Evolutionary conservation across 768 basidiomycete genomes (phyloP).

Genomic region (Hortiboletus flavorubellus): DNA sequence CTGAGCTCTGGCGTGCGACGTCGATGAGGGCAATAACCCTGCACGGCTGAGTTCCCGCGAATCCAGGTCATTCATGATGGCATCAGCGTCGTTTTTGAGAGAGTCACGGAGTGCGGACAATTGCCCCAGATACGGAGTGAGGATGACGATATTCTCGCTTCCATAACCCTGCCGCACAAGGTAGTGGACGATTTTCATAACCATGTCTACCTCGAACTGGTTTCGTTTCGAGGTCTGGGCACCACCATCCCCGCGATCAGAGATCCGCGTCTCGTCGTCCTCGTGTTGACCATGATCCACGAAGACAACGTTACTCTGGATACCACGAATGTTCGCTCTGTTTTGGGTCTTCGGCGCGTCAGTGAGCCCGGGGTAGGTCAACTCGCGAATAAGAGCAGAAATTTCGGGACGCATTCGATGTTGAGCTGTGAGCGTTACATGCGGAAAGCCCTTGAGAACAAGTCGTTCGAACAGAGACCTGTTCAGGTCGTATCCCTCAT

Average conservation of each 20-base stretch:
- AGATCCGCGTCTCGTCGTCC: slow-evolving; percentile 40
- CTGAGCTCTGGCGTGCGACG: slow-evolving; percentile 30
- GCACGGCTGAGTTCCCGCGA: slow-evolving; percentile 54
- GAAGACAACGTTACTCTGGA: slow-evolving; percentile 58
- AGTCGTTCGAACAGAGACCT: slow-evolving; percentile 67
- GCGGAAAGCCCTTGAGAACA: slow-evolving; percentile 59
- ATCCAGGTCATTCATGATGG: slow-evolving; percentile 62
- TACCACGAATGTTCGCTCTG: slow-evolving; percentile 51
- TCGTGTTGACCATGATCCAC: slow-evolving; percentile 56
- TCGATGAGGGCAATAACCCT: slow-evolving; percentile 44
- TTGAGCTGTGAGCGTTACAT: slow-evolving; percentile 51
- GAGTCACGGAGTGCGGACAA: slow-evolving; percentile 46
- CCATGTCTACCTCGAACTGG: slow-evolving; percentile 56
- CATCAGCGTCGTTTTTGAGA: slow-evolving; percentile 48
- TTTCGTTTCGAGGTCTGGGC: slow-evolving; percentile 61
- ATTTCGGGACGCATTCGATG: slow-evolving; percentile 79
- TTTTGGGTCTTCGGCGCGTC: slow-evolving; percentile 51
- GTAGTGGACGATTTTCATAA: slow-evolving; percentile 62
- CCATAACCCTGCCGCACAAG: slow-evolving; percentile 67
- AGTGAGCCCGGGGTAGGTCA: slow-evolving; percentile 63
- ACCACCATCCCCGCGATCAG: slow-evolving; percentile 45
- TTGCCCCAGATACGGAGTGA: slow-evolving; percentile 72
- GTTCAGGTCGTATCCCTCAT: slow-evolving; percentile 64
- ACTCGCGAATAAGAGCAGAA: slow-evolving; percentile 52
- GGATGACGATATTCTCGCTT: slow-evolving; percentile 55